Evolutionary conservation across 2,329 filamentous ascomycete species (phyloP).

Genomic region (Pseudogymnoascus sp.): DNA sequence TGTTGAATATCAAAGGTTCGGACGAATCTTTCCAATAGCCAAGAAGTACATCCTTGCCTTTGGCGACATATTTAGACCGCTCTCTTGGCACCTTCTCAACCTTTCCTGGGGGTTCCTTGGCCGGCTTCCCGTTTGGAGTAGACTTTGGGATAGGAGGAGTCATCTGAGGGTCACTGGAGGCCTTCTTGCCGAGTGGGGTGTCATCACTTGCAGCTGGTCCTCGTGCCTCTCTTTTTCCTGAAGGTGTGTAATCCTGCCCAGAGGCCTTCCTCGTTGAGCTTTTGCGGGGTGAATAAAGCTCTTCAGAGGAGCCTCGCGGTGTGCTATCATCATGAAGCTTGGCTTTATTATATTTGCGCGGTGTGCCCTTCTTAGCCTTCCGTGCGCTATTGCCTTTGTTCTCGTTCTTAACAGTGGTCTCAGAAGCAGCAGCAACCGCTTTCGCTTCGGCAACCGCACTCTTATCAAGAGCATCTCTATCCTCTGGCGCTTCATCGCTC

Average conservation of each 20-base stretch:
- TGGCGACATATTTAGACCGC: slow-evolving; percentile 8
- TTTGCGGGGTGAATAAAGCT: not conserved
- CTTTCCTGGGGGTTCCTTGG: not conserved
- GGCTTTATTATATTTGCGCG: not conserved
- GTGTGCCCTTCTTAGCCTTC: not conserved
- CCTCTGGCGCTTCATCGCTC: slow-evolving; percentile 26
- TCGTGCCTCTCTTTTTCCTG: not conserved
- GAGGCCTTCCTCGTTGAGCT: not conserved
- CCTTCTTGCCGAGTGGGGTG: slow-evolving; percentile 17
- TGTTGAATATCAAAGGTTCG: slow-evolving; percentile 39
- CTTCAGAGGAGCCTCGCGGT: not conserved
- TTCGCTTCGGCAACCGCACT: slow-evolving; percentile 24
- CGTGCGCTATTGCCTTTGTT: not conserved
- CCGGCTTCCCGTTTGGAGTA: not conserved
- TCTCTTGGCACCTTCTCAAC: not conserved
- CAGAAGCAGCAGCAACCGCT: slow-evolving; percentile 18
- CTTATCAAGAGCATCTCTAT: slow-evolving; percentile 18
- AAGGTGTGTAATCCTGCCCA: not conserved
- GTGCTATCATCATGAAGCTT: not conserved
- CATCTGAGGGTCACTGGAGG: slow-evolving; percentile 20
- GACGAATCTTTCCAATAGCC: slow-evolving; percentile 53
- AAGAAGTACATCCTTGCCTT: slow-evolving; percentile 34
- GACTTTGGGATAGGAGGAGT: not conserved
- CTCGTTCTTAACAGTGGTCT: slow-evolving; percentile 8
- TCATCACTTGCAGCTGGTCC: not conserved